Percentiles rank a stretch among this genome's conserved stretches.
These are phyloP conservation scores for Crithidia fasciculata DNA, from an alignment of 208 protist species.

Conservation along the genomic window DNA sequence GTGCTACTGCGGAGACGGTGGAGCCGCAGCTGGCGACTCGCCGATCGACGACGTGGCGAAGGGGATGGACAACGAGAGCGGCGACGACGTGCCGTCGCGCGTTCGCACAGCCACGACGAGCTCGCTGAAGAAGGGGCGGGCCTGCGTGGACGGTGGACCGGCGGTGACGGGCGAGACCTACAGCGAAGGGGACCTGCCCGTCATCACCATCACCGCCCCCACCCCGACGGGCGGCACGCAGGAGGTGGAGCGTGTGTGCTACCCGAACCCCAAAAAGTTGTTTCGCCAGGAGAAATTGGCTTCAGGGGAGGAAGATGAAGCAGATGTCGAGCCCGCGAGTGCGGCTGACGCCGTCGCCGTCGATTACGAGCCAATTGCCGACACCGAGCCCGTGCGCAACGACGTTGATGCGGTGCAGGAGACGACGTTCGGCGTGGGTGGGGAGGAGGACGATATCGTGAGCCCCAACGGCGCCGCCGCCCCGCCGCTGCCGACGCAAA, in stretches of 20 bases:
- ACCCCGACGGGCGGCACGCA: neutral
- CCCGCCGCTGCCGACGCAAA: constrained; percentile 27
- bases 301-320: too few relatives aligned
- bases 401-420: neutral
- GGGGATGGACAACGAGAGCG: neutral
- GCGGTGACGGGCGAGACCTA: constrained; percentile 5
- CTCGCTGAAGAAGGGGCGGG: neutral
- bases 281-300: too few relatives aligned
- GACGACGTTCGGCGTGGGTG: constrained; percentile 1
- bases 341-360: neutral
- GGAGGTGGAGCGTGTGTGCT: neutral
- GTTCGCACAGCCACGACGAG: too few relatives aligned
- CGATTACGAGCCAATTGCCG: neutral
- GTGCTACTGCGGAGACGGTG: too few relatives aligned
- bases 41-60: neutral
- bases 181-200: neutral
- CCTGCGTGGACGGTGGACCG: neutral
- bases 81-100: neutral
- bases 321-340: neutral
- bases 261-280: too few relatives aligned
- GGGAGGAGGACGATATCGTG: constrained; percentile 21
- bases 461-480: constrained; percentile 4
- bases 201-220: constrained; percentile 9
- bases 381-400: neutral
- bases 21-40: neutral